Base-by-base conservation (phyloP, 441 rosid species). In the Dalechampia spathulata region DNA sequence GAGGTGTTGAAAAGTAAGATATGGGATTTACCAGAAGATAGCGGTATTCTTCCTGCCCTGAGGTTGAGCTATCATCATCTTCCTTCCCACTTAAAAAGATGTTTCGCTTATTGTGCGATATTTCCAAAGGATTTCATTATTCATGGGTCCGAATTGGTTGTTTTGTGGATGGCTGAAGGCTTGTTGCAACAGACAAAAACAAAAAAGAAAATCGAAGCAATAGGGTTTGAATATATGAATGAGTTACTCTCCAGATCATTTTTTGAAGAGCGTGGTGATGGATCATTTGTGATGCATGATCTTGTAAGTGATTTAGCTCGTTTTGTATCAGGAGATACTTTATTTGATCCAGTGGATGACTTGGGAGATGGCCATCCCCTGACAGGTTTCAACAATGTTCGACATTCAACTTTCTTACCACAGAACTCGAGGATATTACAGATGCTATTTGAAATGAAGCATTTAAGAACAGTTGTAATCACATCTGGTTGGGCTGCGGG, bases 291-390 rank as follows among this genome's bases (percentile, higher is more conserved):
- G 23, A 72, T 72, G 71, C 74, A 73, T 45, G 55, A 62, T 40
- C 69, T 68, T 10, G 58, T 68, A 16, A 17, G 52, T 36, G 67
- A 68, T 23, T 52, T 64, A 19, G 70, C 76, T 8, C 50, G 53
- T 21, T 61, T 36, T 27, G 49, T 72, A 1, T 20, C 61, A 0
- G 42, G 62, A 36, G 57, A 69, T 17, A 22, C 22, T 23, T 57
- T 28, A 43, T n/a, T 55, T 38, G 49, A 59, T 3, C 37, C 47
- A 10, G 63, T 49, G 13, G 63, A 54, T 53, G 48, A 54, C 4
- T 8, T 22, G 11, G 46, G 8, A 6, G 4, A 3, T 20, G 10
- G 13, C 17, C 37, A 25, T 16, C 9, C 14, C 0, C 10, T 6
- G 4, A n/a, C 23, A 28, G 41, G 14, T 38, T 40, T 3, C 16